phyloP scores from a whole-genome alignment of 2,329 filamentous ascomycete genomes.

The Trichoderma arundinaceum region DNA sequence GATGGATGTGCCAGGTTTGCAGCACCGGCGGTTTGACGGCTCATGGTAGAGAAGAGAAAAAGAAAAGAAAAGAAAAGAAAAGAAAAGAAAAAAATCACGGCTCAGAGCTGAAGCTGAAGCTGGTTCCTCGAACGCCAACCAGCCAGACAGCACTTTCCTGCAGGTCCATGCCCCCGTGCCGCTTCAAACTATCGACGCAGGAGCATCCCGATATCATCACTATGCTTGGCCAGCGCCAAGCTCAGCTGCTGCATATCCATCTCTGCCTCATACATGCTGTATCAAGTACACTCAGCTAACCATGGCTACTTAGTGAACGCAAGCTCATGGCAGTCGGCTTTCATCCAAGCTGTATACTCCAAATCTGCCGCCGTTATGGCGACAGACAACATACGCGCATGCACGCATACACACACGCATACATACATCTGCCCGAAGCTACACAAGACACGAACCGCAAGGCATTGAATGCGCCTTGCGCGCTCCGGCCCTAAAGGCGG shows the following conservation, averaged over 20 bases:
- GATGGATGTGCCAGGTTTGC: too few species aligned
- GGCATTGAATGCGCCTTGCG: slow-evolving; percentile 10
- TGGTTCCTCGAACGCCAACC: background rate
- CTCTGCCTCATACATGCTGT: too few species aligned
- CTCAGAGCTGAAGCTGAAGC: background rate
- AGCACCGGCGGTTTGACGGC: too few species aligned
- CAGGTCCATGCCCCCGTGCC: background rate
- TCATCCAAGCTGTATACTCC: background rate
- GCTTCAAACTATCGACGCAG: background rate
- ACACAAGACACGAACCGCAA: background rate
- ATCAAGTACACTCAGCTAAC: background rate
- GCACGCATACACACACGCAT: background rate
- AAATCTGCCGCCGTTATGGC: background rate
- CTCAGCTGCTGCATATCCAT: too few species aligned
- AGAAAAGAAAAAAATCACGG: background rate
- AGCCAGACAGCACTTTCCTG: background rate
- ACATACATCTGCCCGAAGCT: background rate
- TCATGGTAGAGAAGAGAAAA: background rate
- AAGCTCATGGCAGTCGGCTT: background rate
- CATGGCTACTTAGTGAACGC: background rate
- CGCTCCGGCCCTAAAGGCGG: slow-evolving; percentile 26
- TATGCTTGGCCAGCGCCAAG: background rate
- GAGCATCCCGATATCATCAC: background rate
- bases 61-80: background rate
- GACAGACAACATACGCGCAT: background rate